Base-by-base conservation (phyloP, 2,329 filamentous ascomycete species). In the Cytospora paraplurivora region DNA sequence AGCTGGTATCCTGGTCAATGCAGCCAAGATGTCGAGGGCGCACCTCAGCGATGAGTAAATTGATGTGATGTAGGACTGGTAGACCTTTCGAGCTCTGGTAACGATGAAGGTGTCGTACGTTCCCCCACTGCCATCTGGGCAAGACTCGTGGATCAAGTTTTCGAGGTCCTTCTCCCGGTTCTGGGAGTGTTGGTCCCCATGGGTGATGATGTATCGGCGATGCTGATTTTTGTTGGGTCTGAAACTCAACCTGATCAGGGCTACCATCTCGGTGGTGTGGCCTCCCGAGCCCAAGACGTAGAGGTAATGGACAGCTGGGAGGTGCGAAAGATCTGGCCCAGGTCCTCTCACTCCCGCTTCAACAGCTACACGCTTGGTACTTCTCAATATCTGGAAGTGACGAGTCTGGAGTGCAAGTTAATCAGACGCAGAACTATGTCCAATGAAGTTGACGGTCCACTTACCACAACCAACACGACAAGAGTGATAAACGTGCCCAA, bases 251-350 rank as follows among this genome's bases (percentile, higher is more conserved):
- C 81, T 79, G 69, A 99, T 85, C 79, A 97, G 90, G 71, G 89
- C 87, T 67, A 97, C 82, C 90, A 99, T 96, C 76, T 99, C 95
- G 55, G 92, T 88, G 0, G 95, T 97, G 77, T 99, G 95, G 0
- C 95, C 95, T 37, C 95, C 95, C 3, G 91, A 96, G 59, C 95
- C 95, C 32, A 98, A 88, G 33, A 98, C 88, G 67, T 96, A 85
- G 37, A 96, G 80, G 60, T 93, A 80, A 74, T 93, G 84, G 33
- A 77, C 76, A 4, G 70, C 68, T 6, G 71, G 72, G 19, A 71
- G 66, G 27, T 50, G 37, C 7, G 44, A 62, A 3, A 59, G 61
- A 17, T 68, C 66, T 8, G 67, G 68, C 7, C 65, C 58, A n/a
- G 41, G 50, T 5, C 19, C 52, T 10, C 63, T 66, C 2, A 58